Evolutionary conservation across 2,329 filamentous ascomycete species (phyloP), one percentile per base, ranked within the genome.

Genomic region (Diplodia seriata): DNA sequence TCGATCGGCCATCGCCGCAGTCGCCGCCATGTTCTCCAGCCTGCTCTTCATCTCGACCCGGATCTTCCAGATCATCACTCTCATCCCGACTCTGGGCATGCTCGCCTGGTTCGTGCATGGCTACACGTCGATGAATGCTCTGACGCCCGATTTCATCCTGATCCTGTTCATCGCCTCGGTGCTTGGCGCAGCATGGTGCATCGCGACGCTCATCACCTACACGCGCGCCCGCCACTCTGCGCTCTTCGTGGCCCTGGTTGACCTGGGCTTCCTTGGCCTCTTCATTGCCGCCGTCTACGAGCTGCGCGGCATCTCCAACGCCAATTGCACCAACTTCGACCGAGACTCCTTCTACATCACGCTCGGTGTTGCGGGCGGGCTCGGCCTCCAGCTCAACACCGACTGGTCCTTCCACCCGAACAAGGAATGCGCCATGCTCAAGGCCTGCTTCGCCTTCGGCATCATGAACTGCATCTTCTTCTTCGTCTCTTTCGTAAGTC

Each of bases 391-490:
- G 40, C 81, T 80, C 36, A 78, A 85, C 43, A 84, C 80, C 67
- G 74, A 74, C 9, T 81, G 87, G 68, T 78, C 84, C 51, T 75
- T 89, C 50, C 79, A 85, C 65, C 79, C 89, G 47, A 85, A 92
- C 79, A 94, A 94, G 84, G 87, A 88, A 5, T 98, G 94, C 81
- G 87, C 90, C 61, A 95, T 97, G 92, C 87, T 97, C 75, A 98
- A 97, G 86, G 91, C 94, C 0, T 86, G 85, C 72, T 98, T 93
- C 81, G 94, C 93, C 2, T 89, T 97, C 72, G 93, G 87, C 59
- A 97, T 98, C 78, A 96, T 97, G 85, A 92, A 95, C 78, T 83
- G 84, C 72, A 82, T 95, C 71, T 90, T 94, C 77, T 97, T 97
- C 81, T 89, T 90, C 77, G 83, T 90, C 75, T 95, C 92, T 3